Percentiles rank a stretch among this genome's conserved stretches.
Conservation (phyloP, 768 basidiomycete genomes). For the Psilocybe azurescens region DNA sequence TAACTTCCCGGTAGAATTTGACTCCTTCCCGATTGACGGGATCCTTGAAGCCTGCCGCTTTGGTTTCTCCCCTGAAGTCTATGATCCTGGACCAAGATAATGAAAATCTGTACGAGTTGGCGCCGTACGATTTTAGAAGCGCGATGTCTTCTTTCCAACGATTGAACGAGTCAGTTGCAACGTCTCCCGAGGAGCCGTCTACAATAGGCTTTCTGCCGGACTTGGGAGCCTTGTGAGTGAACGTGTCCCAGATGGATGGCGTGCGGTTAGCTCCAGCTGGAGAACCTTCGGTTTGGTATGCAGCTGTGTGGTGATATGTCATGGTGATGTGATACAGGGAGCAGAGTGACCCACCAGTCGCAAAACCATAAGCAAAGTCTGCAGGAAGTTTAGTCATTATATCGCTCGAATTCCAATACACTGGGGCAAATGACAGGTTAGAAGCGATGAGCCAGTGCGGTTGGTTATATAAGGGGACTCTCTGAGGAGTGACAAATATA, state of each 20-base stretch:
- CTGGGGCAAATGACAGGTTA: no score
- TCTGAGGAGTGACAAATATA: not conserved
- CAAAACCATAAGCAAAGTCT: not conserved
- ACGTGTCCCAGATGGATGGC: conserved; percentile 77
- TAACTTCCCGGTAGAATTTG: conserved; percentile 66
- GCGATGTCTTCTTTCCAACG: conserved; percentile 70
- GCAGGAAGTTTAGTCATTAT: not conserved
- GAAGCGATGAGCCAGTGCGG: no score
- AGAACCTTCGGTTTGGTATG: conserved; percentile 80
- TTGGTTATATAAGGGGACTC: not conserved
- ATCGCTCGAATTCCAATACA: not conserved
- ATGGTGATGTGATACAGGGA: not conserved
- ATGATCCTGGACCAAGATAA: conserved; percentile 78
- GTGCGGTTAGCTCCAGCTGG: conserved; percentile 56
- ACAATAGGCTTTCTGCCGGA: conserved; percentile 39
- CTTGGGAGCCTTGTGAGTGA: conserved; percentile 46
- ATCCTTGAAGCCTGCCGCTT: conserved; percentile 45
- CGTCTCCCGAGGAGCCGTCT: conserved; percentile 67
- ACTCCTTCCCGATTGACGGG: conserved; percentile 70
- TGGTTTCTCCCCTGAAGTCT: conserved; percentile 39
- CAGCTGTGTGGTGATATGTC: conserved; percentile 41
- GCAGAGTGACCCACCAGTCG: not conserved
- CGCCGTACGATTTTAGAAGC: conserved; percentile 67
- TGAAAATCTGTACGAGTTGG: conserved; percentile 77
- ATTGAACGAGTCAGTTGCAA: conserved; percentile 71